These are phyloP conservation scores for Fusarium sarcochroum DNA, from an alignment of 2,329 filamentous ascomycete species.

Conservation along the genomic window DNA sequence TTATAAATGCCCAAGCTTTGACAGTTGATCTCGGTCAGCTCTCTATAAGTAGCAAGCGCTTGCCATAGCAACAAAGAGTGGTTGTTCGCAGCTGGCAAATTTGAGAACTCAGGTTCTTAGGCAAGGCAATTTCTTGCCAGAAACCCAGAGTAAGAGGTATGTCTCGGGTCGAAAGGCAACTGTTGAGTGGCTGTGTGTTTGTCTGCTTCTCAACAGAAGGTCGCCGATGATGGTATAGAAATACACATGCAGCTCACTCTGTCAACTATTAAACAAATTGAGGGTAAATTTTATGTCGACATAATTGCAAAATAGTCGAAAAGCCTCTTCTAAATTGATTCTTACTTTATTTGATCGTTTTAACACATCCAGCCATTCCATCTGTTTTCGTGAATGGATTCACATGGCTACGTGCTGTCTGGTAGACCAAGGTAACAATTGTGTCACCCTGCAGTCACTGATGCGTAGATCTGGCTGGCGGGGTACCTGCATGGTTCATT, in stretches of 20 bases:
- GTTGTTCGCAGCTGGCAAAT: background rate
- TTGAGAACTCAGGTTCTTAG: background rate
- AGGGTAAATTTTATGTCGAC: too few species aligned
- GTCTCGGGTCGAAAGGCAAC: too few species aligned
- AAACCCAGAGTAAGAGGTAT: too few species aligned
- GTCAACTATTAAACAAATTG: too few species aligned
- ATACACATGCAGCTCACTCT: too few species aligned
- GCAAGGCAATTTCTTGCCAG: too few species aligned
- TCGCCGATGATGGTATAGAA: too few species aligned
- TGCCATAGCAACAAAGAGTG: background rate
- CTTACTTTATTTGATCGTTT: background rate
- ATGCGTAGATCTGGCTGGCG: constrained; percentile 19
- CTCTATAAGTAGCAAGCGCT: background rate
- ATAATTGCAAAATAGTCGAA: too few species aligned
- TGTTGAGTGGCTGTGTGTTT: too few species aligned
- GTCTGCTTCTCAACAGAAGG: too few species aligned
- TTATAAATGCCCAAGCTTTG: background rate
- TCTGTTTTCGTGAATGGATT: background rate
- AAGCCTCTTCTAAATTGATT: too few species aligned
- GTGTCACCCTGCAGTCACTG: constrained; percentile 30
- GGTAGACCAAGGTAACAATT: background rate
- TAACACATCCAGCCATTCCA: background rate
- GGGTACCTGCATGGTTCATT: constrained; percentile 21
- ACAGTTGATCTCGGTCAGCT: background rate
- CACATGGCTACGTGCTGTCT: background rate